Conservation (phyloP, 139 green algal genomes). For the Tetraselmis striata region DNA sequence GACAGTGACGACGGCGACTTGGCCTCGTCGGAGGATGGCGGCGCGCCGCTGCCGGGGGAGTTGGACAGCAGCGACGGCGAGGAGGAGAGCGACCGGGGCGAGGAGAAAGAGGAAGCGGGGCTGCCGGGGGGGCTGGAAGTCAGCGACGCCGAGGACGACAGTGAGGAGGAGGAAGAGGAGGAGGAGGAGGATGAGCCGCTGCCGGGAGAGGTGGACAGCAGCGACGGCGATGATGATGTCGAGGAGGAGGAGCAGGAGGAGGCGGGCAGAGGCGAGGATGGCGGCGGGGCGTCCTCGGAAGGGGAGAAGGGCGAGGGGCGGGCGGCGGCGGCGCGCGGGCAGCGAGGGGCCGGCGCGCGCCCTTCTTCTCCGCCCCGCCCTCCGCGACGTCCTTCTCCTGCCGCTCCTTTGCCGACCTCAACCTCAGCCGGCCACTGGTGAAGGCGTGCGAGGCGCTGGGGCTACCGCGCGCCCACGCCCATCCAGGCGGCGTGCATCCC, state of each 20-base stretch:
- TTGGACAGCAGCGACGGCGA: constrained; percentile 10
- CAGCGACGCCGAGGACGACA: no score
- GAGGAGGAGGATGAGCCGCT: no score
- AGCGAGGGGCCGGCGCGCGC: constrained; percentile 15
- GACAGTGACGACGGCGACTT: constrained; percentile 19
- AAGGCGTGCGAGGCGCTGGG: constrained; percentile 76
- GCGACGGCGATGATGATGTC: constrained; percentile 13
- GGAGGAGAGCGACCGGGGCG: no score
- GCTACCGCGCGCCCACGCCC: constrained; percentile 49
- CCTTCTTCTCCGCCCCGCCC: constrained; percentile 9
- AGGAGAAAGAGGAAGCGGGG: no score
- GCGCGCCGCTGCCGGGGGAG: constrained; percentile 39
- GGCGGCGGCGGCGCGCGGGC: background rate
- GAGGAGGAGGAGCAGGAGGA: constrained; percentile 20
- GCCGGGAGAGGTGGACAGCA: no score
- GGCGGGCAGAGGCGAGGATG: no score
- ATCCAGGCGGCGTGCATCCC: constrained; percentile 87
- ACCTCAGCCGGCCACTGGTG: constrained; percentile 81
- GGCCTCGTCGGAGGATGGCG: no score
- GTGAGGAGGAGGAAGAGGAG: no score
- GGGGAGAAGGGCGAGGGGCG: constrained; percentile 7
- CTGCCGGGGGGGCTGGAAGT: no score
- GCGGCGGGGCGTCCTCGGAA: no score
- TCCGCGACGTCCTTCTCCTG: background rate
- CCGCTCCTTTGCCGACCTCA: constrained; percentile 74